phyloP scores from a whole-genome alignment of 192 early-diverging fungal genomes.

The Diversispora eburnea region DNA sequence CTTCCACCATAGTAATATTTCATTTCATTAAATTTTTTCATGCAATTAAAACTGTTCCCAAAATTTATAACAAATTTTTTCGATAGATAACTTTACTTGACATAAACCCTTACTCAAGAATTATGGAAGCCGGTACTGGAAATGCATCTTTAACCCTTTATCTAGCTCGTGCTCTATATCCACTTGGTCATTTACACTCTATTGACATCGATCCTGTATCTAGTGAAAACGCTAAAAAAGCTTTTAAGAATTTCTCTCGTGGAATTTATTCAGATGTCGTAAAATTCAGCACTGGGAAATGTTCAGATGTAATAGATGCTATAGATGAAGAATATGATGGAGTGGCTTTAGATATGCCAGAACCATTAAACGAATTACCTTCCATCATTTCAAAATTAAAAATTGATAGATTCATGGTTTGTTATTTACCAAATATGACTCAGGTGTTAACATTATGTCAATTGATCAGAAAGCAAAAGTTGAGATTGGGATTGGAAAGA shows the following conservation, averaged over 20 bases:
- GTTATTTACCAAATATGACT: slow-evolving; percentile 52
- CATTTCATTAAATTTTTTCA: neutral
- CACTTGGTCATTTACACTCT: slow-evolving; percentile 21
- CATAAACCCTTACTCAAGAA: slow-evolving; percentile 38
- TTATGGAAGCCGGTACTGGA: slow-evolving; percentile 61
- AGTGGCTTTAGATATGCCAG: slow-evolving; percentile 45
- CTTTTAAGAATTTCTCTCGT: slow-evolving; percentile 21
- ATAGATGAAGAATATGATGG: slow-evolving; percentile 39
- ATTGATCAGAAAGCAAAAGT: slow-evolving; percentile 14
- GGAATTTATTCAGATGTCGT: slow-evolving; percentile 22
- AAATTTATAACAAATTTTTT: neutral
- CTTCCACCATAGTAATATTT: slow-evolving; percentile 38
- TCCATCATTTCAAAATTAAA: slow-evolving; percentile 30
- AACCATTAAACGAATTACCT: slow-evolving; percentile 32
- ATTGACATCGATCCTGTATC: slow-evolving; percentile 14
- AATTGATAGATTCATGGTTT: slow-evolving; percentile 44
- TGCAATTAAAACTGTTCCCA: neutral
- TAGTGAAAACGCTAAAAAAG: slow-evolving; percentile 9
- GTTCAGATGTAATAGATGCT: slow-evolving; percentile 19
- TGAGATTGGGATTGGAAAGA: slow-evolving; percentile 34
- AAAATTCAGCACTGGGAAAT: slow-evolving; percentile 6
- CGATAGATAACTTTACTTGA: slow-evolving; percentile 47
- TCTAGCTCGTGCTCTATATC: slow-evolving; percentile 47
- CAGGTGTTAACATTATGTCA: slow-evolving; percentile 40
- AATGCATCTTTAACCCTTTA: slow-evolving; percentile 57